These are phyloP conservation scores for Hanseniaspora meyeri DNA, from an alignment of 805 yeast genomes.

Conservation along the genomic window DNA sequence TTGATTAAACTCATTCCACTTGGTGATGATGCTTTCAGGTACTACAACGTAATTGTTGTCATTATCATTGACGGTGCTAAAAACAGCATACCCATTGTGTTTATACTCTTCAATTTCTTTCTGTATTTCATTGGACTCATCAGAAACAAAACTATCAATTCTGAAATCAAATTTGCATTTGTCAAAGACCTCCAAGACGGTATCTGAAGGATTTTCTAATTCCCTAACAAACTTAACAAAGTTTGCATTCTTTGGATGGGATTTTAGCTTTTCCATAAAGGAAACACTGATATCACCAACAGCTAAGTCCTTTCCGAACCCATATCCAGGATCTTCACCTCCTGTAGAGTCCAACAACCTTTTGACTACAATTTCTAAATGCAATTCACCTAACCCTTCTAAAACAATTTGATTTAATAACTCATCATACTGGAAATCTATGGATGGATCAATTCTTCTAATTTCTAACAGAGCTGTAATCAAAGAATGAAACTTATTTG, in stretches of 20 bases:
- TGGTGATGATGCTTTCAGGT: neutral
- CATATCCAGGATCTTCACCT: conserved; percentile 12
- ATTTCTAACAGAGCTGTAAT: conserved; percentile 54
- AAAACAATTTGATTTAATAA: conserved; percentile 91
- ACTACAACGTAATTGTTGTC: neutral
- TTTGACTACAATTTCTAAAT: conserved; percentile 75
- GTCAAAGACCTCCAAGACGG: neutral
- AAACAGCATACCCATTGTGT: neutral
- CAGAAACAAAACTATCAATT: neutral
- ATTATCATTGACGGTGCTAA: conserved; percentile 7
- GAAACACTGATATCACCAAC: conserved; percentile 74
- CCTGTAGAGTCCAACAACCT: conserved; percentile 61
- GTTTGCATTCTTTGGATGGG: neutral
- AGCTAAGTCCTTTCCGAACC: neutral
- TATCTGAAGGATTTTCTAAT: neutral
- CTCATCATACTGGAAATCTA: conserved; percentile 51
- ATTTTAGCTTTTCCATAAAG: conserved; percentile 59
- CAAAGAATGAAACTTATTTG: conserved; percentile 60
- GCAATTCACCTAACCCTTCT: conserved; percentile 97
- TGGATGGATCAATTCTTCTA: conserved; percentile 83
- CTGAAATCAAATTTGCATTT: conserved; percentile 1
- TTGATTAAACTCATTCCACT: neutral
- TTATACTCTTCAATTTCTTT: neutral
- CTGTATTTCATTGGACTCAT: neutral
- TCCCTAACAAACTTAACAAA: neutral